Conservation (phyloP, 768 basidiomycete genomes). For the Lentinula sp. region DNA sequence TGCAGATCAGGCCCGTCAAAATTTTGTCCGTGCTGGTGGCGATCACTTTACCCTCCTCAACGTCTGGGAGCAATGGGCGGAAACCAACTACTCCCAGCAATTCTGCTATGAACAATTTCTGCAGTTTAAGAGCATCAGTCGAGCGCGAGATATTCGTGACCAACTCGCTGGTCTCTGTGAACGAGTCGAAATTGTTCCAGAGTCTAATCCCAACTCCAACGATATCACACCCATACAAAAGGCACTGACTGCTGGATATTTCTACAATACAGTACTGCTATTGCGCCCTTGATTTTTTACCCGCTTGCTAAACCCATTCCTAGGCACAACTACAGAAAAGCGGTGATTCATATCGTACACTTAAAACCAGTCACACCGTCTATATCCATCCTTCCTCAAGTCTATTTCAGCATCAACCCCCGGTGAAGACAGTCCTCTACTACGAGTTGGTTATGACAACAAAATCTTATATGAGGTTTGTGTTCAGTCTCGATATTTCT, state of each 20-base stretch:
- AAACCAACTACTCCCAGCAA: slow-evolving; percentile 94
- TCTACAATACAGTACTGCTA: slow-evolving; percentile 79
- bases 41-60: slow-evolving; percentile 98
- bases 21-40: slow-evolving; percentile 92
- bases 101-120: slow-evolving; percentile 96
- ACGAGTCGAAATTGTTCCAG: slow-evolving; percentile 89
- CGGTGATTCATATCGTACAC: slow-evolving; percentile 94
- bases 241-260: slow-evolving; percentile 92
- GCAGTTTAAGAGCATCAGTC: slow-evolving; percentile 89
- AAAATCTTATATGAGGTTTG: slow-evolving; percentile 89
- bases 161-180: slow-evolving; percentile 95
- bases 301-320: neutral
- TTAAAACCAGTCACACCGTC: slow-evolving; percentile 94
- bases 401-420: slow-evolving; percentile 93
- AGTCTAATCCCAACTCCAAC: slow-evolving; percentile 85
- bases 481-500: slow-evolving; percentile 4
- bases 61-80: slow-evolving; percentile 99
- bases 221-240: slow-evolving; percentile 94
- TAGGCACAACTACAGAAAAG: slow-evolving; percentile 91
- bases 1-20: slow-evolving; percentile 96
- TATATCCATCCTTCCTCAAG: slow-evolving; percentile 96
- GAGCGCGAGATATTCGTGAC: slow-evolving; percentile 94
- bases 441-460: slow-evolving; percentile 97
- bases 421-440: slow-evolving; percentile 84
- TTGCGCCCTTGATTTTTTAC: neutral